Base-by-base conservation (phyloP, 805 yeast genomes). In the Wickerhamomyces sydowiorum region DNA sequence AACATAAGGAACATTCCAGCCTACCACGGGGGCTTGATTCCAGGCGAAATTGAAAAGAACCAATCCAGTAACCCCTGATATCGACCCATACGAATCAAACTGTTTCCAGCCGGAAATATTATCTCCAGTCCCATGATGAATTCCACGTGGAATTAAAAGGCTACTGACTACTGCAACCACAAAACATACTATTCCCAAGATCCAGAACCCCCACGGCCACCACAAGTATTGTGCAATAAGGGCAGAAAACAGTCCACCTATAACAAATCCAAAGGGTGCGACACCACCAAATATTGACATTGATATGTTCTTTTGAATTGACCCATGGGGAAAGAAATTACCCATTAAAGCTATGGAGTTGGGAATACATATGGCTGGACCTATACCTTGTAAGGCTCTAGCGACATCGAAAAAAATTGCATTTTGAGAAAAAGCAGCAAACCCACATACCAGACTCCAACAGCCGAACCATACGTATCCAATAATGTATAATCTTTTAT, bases 21-120 rank as follows among this genome's bases (percentile, higher is more conserved):
- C 84, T 3, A 65, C 78, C 3, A 71, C 69, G 0, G 87, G 84
- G 4, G 80, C 87, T 53, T 82, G 85, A 48, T 77, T 80, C 78
- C 84, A 76, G 3, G 75, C 74, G 47, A 80, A 75, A 47, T 76
- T 79, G 56, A 82, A 63, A 32, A 82, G 58, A 2, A 79, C 64
- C 35, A 82, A 62, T 0, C 82, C 84, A 3, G 60, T 40, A 4
- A 80, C 68, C 1, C 84, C 86, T 5, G 73, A 51, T 0, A 65
- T 18, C 0, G 78, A 65, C 7, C 85, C 85, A 4, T 56, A 38
- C 40, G 60, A 59, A 51, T 75, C 78, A 40, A 70, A 60, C 7
- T 41, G 30, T 19, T 36, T 22, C 38, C 36, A 39, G n/a, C n/a
- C n/a, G n/a, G n/a, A n/a, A n/a, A n/a, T n/a, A n/a, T 40, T 18